Conservation (phyloP, 768 basidiomycete genomes). For the Termitomyces bulborhizus region DNA sequence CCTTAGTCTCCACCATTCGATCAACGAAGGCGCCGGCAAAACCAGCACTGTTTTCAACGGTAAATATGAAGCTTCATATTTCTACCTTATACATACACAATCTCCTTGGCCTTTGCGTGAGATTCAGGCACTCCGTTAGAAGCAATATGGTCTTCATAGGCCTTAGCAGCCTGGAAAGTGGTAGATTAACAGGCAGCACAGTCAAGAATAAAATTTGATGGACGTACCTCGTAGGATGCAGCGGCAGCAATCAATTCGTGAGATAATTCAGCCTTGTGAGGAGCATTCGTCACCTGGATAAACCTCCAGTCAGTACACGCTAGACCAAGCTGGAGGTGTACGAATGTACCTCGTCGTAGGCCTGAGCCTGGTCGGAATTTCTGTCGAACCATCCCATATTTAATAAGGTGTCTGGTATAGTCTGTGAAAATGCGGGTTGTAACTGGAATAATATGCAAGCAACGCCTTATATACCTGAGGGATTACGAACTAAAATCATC, state of each 20-base stretch:
- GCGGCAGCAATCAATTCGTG: conserved; percentile 68
- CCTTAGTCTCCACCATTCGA: conserved; percentile 49
- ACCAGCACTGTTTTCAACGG: conserved; percentile 35
- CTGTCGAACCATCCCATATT: conserved; percentile 37
- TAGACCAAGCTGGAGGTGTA: background rate
- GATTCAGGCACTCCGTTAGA: conserved; percentile 39
- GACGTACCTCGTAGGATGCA: conserved; percentile 54
- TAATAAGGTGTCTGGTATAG: conserved; percentile 1
- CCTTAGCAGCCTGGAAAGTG: conserved; percentile 48
- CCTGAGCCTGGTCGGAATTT: conserved; percentile 34
- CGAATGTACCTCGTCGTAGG: conserved; percentile 32
- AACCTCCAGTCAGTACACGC: background rate
- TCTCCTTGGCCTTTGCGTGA: conserved; percentile 55
- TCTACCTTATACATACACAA: conserved; percentile 25
- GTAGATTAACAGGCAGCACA: background rate
- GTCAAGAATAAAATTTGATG: background rate
- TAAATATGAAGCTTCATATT: background rate
- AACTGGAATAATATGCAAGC: background rate
- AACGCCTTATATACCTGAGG: background rate
- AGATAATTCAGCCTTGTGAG: conserved; percentile 52
- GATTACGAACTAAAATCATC: background rate
- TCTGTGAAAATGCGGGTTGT: background rate
- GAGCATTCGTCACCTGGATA: conserved; percentile 37
- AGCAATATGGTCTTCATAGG: conserved; percentile 49
- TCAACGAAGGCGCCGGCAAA: conserved; percentile 48